Evolutionary conservation across 257 asterid species (phyloP).

Genomic region (Plectranthus barbatus): DNA sequence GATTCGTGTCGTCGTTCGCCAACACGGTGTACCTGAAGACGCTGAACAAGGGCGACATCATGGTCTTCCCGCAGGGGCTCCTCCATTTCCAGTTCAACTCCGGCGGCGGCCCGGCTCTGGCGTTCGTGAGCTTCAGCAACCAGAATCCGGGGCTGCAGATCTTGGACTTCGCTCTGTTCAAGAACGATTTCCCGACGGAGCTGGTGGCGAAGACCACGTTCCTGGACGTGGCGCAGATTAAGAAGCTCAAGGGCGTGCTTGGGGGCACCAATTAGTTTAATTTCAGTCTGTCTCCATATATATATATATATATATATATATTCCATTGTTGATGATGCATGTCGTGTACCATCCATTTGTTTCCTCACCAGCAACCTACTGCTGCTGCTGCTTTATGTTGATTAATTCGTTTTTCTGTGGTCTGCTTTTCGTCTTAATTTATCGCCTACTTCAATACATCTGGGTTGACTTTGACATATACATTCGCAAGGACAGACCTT

Average conservation of each 20-base stretch:
- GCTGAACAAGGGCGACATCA: slow-evolving; percentile 48
- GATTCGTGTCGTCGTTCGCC: slow-evolving; percentile 52
- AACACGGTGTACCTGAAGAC: slow-evolving; percentile 46
- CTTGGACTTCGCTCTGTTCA: slow-evolving; percentile 54
- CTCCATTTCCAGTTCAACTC: slow-evolving; percentile 70
- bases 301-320: no score
- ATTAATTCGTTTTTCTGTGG: no score
- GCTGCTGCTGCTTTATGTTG: no score
- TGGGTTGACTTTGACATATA: no score
- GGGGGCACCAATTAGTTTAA: slow-evolving; percentile 50
- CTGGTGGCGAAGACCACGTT: slow-evolving; percentile 52
- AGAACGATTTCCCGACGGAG: slow-evolving; percentile 73
- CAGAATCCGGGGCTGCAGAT: slow-evolving; percentile 67
- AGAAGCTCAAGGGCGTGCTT: slow-evolving; percentile 80
- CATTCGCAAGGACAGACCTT: no score
- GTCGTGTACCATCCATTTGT: no score
- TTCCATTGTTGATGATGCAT: no score
- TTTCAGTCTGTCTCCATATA: no score
- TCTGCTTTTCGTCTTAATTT: no score
- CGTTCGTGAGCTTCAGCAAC: slow-evolving; percentile 49
- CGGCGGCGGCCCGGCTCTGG: slow-evolving; percentile 36
- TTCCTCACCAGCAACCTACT: no score
- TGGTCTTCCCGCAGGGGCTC: slow-evolving; percentile 75
- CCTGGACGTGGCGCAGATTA: slow-evolving; percentile 57
- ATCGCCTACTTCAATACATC: no score